phyloP scores from a whole-genome alignment of 2,329 filamentous ascomycete genomes.

The Allantophomopsis lycopodina region DNA sequence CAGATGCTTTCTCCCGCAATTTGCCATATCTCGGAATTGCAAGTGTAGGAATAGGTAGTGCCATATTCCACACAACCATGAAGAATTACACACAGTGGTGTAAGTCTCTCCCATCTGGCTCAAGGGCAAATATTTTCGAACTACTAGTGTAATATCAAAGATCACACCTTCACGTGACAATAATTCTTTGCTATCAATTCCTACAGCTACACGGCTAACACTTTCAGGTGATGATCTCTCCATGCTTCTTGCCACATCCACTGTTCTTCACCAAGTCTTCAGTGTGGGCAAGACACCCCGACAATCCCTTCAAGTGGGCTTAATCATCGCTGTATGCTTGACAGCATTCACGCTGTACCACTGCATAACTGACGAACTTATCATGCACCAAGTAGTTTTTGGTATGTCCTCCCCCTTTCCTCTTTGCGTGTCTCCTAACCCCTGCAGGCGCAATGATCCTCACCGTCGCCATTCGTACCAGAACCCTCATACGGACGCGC shows the following conservation, averaged over 20 bases:
- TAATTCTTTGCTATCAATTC: conserved; percentile 25
- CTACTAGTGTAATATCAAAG: neutral
- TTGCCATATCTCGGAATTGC: conserved; percentile 27
- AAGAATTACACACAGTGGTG: conserved; percentile 32
- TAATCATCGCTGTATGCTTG: conserved; percentile 25
- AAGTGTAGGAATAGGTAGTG: conserved; percentile 25
- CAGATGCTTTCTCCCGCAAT: conserved; percentile 16
- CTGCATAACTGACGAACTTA: conserved; percentile 13
- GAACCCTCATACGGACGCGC: conserved; percentile 12
- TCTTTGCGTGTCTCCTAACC: neutral
- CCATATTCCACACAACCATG: conserved; percentile 26
- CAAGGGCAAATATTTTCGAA: neutral
- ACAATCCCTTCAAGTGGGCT: conserved; percentile 23
- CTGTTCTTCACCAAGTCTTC: conserved; percentile 34
- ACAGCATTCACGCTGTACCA: conserved; percentile 26
- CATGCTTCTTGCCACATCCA: conserved; percentile 38
- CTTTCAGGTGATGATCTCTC: conserved; percentile 36
- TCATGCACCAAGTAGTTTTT: conserved; percentile 13
- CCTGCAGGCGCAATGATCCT: conserved; percentile 10
- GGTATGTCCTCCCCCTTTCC: conserved; percentile 2
- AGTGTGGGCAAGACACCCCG: conserved; percentile 26
- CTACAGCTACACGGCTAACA: conserved; percentile 15
- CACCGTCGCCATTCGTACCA: conserved; percentile 11
- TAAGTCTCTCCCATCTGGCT: conserved; percentile 7
- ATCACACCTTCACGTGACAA: neutral